phyloP scores from a whole-genome alignment of 805 yeast species.

The Scheffersomyces amazonensis region DNA sequence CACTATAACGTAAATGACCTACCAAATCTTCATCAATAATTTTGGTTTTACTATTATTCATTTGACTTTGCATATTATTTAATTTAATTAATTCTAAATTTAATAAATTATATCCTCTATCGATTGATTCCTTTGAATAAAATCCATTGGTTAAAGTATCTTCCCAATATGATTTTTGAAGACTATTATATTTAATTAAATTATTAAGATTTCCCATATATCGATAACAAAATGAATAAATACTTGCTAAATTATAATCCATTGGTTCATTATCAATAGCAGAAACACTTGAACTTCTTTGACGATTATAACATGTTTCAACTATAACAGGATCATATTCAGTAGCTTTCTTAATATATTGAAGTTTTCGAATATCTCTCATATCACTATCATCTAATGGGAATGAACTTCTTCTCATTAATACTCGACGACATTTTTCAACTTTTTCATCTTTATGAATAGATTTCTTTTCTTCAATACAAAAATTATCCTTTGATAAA shows the following conservation, averaged over 20 bases:
- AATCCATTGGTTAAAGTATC: background rate
- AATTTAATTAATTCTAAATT: constrained; percentile 30
- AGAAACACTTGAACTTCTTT: constrained; percentile 24
- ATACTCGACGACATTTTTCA: constrained; percentile 10
- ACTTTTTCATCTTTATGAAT: background rate
- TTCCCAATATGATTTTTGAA: constrained; percentile 11
- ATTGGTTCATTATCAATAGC: constrained; percentile 11
- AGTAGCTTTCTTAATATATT: background rate
- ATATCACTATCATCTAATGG: constrained; percentile 4
- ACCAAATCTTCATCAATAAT: constrained; percentile 28
- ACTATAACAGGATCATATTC: background rate
- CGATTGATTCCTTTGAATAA: constrained; percentile 11
- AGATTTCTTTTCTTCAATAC: no score
- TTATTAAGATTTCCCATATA: constrained; percentile 15
- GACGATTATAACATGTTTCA: constrained; percentile 1
- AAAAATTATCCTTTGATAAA: background rate
- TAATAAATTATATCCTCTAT: constrained; percentile 20
- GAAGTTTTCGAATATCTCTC: constrained; percentile 4
- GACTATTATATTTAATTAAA: constrained; percentile 18
- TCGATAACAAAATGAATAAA: constrained; percentile 13
- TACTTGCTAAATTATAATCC: constrained; percentile 7
- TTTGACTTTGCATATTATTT: constrained; percentile 21
- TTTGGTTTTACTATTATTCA: constrained; percentile 20
- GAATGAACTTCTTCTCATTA: constrained; percentile 29
- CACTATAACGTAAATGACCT: constrained; percentile 22